A percentile compares a stretch with the other conserved stretches of the same genome.
These are phyloP conservation scores for Mortierella sp. DNA, from an alignment of 371 early-diverging fungal genomes.

Conservation along the genomic window DNA sequence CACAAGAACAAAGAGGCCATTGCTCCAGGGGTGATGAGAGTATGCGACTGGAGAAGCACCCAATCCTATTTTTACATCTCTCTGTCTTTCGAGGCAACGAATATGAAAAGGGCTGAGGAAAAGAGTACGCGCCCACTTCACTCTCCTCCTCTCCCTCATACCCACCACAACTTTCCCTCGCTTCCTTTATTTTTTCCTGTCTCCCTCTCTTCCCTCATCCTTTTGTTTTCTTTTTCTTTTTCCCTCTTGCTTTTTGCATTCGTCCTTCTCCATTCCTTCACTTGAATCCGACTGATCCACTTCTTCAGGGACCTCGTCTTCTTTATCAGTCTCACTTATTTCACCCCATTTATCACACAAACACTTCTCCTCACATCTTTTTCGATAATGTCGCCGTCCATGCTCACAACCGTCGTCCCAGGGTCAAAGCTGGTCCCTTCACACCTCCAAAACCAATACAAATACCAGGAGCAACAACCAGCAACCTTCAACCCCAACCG, in stretches of 20 bases:
- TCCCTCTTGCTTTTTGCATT: background rate
- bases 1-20: background rate
- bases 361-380: background rate
- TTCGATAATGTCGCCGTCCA: background rate
- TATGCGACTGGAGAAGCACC: background rate
- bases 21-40: background rate
- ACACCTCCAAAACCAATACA: conserved; percentile 18
- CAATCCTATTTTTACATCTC: background rate
- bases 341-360: background rate
- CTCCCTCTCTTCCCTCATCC: background rate
- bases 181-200: background rate
- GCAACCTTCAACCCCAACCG: conserved; percentile 40
- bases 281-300: background rate
- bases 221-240: background rate
- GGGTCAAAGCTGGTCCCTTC: conserved; percentile 18
- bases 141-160: background rate
- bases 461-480: conserved; percentile 24
- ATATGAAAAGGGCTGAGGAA: conserved; percentile 8
- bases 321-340: background rate
- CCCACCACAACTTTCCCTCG: background rate
- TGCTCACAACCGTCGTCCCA: conserved; percentile 5
- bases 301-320: background rate
- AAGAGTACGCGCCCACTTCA: background rate
- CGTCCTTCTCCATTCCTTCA: background rate
- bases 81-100: background rate